These are phyloP conservation scores for Leccinum cinnamomeum DNA, from an alignment of 1,284 basidiomycete species.

Conservation along the genomic window DNA sequence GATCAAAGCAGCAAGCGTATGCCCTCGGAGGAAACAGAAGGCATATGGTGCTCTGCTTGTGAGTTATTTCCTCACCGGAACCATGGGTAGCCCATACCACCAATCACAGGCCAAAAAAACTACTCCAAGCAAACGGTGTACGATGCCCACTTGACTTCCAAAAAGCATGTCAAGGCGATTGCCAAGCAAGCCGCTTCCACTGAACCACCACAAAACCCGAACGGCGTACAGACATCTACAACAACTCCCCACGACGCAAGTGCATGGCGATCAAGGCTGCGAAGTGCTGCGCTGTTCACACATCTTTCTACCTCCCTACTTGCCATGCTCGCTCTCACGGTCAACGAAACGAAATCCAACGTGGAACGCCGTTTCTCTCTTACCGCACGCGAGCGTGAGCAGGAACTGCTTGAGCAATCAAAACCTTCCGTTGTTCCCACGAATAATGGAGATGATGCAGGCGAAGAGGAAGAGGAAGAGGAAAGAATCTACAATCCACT, in stretches of 20 bases:
- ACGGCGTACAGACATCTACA: constrained; percentile 46
- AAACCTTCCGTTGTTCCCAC: constrained; percentile 65
- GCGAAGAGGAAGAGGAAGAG: constrained; percentile 90
- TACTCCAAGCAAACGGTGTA: constrained; percentile 99
- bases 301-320: constrained; percentile 72
- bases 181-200: constrained; percentile 66
- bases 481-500: constrained; percentile 97
- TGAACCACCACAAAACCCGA: constrained; percentile 57
- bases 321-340: constrained; percentile 57
- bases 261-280: constrained; percentile 57
- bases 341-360: constrained; percentile 92
- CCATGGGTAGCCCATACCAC: constrained; percentile 11
- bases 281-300: constrained; percentile 72
- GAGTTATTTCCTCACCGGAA: constrained; percentile 39
- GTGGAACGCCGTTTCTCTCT: constrained; percentile 95
- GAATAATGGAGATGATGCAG: constrained; percentile 45
- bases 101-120: constrained; percentile 74
- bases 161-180: constrained; percentile 91
- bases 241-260: constrained; percentile 35
- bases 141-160: constrained; percentile 92
- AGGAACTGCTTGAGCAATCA: constrained; percentile 84
- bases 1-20: constrained; percentile 44
- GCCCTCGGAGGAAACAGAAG: constrained; percentile 46
- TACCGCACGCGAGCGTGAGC: constrained; percentile 94
- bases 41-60: constrained; percentile 98